Evolutionary conservation across 2,329 filamentous ascomycete genomes (phyloP).

Genomic region (Trichothecium sympodiale): DNA sequence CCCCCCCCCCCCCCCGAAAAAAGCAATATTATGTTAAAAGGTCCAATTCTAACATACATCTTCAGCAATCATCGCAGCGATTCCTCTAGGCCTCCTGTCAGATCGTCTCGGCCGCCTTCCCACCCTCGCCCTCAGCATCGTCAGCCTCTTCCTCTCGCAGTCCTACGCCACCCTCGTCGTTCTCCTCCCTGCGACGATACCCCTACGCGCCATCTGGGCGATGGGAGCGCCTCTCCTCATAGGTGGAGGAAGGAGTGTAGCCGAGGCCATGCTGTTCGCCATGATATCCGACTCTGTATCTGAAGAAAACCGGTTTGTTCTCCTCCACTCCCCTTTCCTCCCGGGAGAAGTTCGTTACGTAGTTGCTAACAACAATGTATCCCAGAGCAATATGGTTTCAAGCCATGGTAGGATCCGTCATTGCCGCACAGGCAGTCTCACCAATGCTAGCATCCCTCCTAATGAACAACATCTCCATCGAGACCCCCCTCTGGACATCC

Average conservation of each 20-base stretch:
- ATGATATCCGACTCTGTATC: constrained; percentile 12
- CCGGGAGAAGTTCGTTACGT: constrained; percentile 1
- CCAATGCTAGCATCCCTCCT: constrained; percentile 10
- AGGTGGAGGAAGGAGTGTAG: constrained; percentile 14
- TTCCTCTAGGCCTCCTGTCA: constrained; percentile 12
- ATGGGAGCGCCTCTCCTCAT: constrained; percentile 11
- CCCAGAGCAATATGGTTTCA: constrained; percentile 15
- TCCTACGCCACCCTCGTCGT: constrained; percentile 10
- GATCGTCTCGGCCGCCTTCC: constrained; percentile 14
- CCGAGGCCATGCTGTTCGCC: constrained; percentile 16
- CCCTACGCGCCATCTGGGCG: constrained; percentile 14
- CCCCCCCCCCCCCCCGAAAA: no score
- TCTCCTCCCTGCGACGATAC: no score
- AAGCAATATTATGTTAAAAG: no score
- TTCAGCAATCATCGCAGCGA: constrained; percentile 12
- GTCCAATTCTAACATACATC: no score
- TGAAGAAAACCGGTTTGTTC: constrained; percentile 9
- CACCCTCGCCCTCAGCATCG: constrained; percentile 12
- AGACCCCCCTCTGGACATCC: constrained; percentile 11
- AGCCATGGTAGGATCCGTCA: constrained; percentile 11
- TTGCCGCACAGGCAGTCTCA: constrained; percentile 10
- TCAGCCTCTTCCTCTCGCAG: constrained; percentile 13
- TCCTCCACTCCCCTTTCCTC: background rate
- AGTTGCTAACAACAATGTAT: background rate
- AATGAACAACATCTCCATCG: constrained; percentile 8